Base-by-base conservation (phyloP, 2,329 filamentous ascomycete species). In the Dothideomycetidae sp. region DNA sequence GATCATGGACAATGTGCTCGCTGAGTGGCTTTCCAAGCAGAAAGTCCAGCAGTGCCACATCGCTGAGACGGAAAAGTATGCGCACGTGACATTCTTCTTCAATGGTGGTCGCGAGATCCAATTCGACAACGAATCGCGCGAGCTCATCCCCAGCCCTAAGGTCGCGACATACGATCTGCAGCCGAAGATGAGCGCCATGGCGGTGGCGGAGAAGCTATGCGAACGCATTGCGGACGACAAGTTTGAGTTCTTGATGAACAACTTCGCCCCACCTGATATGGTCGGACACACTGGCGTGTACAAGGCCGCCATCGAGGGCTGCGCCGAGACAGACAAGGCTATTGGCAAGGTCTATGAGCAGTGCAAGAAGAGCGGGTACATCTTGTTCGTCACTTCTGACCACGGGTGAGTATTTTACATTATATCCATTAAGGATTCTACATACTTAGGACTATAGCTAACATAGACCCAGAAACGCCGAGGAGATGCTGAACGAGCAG, bases 11-110 rank as follows among this genome's bases (percentile, higher is more conserved):
- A 92, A 98, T 52, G 90, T 98, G n/a, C 75, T 98, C 35, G 90
- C 90, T 14, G 90, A 98, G 67, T 96, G 86, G 76, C 72, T 98
- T 14, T 76, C 79, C 51, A 90, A 88, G 68, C 80, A 96, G 62
- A 74, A 73, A 31, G 70, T 93, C 44, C 78, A 86, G 67, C 90
- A 98, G 65, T 90, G 88, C 49, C 90, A 98, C 67, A 74, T 96
- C 49, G 90, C 90, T 40, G 90, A 98, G 72, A 98, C 90, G 2
- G 90, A 98, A 63, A 98, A 98, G 70, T 98, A 98, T 61, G 90
- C 90, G 23, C 90, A 98, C 66, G 90, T 98, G 46, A 96, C 90
- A 40, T 96, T 96, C 73, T 96, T 96, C 74, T 96, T 96, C 78
- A 98, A 98, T 66, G 90, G 90, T 41, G 90, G 90, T 55, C 82